phyloP scores from a whole-genome alignment of 208 protist species.

The Acanthamoeba lugdunensis region DNA sequence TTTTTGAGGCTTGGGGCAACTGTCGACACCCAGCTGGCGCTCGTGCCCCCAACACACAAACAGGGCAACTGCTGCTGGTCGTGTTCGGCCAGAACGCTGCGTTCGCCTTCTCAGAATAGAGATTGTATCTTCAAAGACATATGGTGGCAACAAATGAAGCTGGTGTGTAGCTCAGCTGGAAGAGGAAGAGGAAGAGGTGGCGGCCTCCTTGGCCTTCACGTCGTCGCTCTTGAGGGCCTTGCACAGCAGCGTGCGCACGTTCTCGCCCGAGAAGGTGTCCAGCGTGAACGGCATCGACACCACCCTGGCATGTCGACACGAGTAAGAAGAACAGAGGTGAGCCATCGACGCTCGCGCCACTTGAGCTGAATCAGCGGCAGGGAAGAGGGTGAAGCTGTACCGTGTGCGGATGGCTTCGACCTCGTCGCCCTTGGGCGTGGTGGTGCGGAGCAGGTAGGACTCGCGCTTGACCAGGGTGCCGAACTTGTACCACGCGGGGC shows the following conservation, averaged over 20 bases:
- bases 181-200: neutral
- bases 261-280: conserved; percentile 1
- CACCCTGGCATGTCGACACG: neutral
- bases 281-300: conserved; percentile 36
- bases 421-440: neutral
- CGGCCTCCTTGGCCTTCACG: neutral
- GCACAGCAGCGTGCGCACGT: conserved; percentile 6
- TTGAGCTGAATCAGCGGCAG: neutral
- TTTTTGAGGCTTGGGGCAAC: neutral
- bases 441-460: conserved; percentile 23
- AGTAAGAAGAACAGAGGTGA: neutral
- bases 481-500: conserved; percentile 77
- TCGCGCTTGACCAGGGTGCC: conserved; percentile 76
- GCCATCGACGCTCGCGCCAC: neutral
- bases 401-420: neutral
- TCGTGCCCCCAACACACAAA: neutral
- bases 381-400: neutral
- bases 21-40: neutral
- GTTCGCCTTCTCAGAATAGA: too few relatives aligned
- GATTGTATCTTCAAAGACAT: too few relatives aligned
- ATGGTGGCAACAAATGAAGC: neutral
- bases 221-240: neutral
- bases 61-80: too few relatives aligned
- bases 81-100: too few relatives aligned
- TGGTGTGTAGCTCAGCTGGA: neutral